These are phyloP conservation scores for Lipomyces mesembrius DNA, from an alignment of 805 yeast species.

Conservation along the genomic window DNA sequence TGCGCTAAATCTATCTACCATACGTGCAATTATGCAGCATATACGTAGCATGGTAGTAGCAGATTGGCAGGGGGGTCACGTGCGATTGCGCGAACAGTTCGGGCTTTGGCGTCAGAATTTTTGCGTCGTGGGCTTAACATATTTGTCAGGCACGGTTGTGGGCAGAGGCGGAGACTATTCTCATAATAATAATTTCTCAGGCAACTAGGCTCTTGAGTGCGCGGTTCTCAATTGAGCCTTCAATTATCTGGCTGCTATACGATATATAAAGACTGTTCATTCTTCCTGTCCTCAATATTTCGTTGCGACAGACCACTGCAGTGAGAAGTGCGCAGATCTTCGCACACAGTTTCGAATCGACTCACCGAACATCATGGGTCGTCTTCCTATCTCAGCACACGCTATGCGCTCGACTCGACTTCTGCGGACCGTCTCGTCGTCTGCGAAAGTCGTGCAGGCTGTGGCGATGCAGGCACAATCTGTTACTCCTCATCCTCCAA, in stretches of 20 bases:
- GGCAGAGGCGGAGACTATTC: no score
- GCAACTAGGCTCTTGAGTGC: neutral
- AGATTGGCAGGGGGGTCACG: slow-evolving; percentile 16
- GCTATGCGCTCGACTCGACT: neutral
- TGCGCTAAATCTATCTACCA: neutral
- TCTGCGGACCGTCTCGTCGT: slow-evolving; percentile 16
- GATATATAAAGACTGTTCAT: neutral
- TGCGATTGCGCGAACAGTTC: slow-evolving; percentile 24
- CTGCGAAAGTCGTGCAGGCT: slow-evolving; percentile 21
- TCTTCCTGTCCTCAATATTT: neutral
- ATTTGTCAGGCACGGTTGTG: neutral
- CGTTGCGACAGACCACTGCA: neutral
- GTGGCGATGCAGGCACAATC: slow-evolving; percentile 7
- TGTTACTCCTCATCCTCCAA: slow-evolving; percentile 2
- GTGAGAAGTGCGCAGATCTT: neutral
- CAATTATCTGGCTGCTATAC: neutral
- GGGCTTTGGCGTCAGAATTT: slow-evolving; percentile 9
- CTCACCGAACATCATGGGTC: neutral
- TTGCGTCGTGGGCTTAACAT: neutral
- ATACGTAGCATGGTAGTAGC: neutral
- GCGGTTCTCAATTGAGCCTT: neutral
- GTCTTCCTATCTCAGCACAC: slow-evolving; percentile 11
- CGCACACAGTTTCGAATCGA: neutral
- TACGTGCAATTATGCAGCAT: neutral
- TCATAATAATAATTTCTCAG: no score